Conservation (phyloP, 2,329 filamentous ascomycete species). For the Myrmaecium sp. region DNA sequence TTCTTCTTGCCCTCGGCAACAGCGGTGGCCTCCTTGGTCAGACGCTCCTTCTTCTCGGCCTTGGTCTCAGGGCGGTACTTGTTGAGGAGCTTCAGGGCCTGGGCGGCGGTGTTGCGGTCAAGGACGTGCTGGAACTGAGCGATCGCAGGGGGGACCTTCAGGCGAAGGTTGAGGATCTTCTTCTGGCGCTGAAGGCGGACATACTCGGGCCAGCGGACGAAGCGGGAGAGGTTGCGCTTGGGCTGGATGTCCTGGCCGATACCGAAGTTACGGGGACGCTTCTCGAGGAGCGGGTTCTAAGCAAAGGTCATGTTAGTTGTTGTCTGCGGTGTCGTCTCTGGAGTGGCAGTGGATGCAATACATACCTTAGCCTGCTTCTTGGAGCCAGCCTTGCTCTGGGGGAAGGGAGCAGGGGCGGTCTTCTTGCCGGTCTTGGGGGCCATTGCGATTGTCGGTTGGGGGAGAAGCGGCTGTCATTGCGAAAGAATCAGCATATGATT, state of each 20-base stretch:
- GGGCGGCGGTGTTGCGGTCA: conserved; percentile 50
- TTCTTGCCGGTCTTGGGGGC: conserved; percentile 84
- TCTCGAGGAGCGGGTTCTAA: conserved; percentile 99
- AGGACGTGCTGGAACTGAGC: conserved; percentile 96
- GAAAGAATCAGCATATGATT: conserved; percentile 81
- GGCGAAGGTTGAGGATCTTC: conserved; percentile 94
- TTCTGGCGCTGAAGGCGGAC: conserved; percentile 82
- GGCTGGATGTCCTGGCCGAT: conserved; percentile 99
- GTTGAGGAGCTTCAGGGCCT: conserved; percentile 98
- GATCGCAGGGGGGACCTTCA: conserved; percentile 96
- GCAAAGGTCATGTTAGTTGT: conserved; percentile 1
- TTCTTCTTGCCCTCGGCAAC: conserved; percentile 99
- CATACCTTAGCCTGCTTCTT: conserved; percentile 97
- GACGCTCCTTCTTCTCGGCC: conserved; percentile 98
- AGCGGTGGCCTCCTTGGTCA: conserved; percentile 94
- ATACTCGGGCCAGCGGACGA: conserved; percentile 99
- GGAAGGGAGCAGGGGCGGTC: conserved; percentile 91
- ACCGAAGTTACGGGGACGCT: conserved; percentile 91
- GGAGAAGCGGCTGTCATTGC: conserved; percentile 99
- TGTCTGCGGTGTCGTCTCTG: conserved; percentile 1
- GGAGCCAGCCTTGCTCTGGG: conserved; percentile 73
- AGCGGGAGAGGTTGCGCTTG: conserved; percentile 58
- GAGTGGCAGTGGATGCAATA: conserved; percentile 10
- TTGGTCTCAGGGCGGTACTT: conserved; percentile 99
- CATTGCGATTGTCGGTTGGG: conserved; percentile 34